Evolutionary conservation across 371 early-diverging fungal genomes (phyloP), one percentile per base, ranked within the genome.

Genomic region (Batkoa obscura): DNA sequence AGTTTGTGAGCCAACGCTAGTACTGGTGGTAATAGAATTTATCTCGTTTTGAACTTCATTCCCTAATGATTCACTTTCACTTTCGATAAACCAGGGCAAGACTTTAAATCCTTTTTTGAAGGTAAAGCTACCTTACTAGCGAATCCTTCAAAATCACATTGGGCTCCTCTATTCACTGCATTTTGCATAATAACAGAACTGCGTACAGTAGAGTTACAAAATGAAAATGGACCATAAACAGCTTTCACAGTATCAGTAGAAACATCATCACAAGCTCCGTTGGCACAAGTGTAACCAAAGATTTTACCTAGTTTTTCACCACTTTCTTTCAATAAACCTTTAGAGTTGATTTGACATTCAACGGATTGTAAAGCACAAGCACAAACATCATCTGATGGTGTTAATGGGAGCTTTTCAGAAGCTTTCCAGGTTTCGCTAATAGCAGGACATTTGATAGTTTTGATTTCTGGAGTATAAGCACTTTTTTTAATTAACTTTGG

Each of bases 301-400:
- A 33, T 9, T 5, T 8, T 10, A 3, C 43, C 43, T 13, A 54
- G 10, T 32, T 8, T 39, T 12, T 54, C 17, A 10, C 55, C 55
- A 43, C n/a, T 37, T 13, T 54, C 38, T 13, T 38, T 53, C 10
- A 15, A 6, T 30, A 23, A 12, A 34, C 51, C 51, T 35, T 50
- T 30, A 3, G 35, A 13, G 38, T 34, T 37, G 15, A 53, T 39
- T 12, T 15, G 10, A 31, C 53, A 53, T 6, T 35, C 6, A n/a
- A 37, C n/a, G 31, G 53, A 38, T 23, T 41, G 3, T 3, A 38
- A 37, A 12, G 84, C 79, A 66, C 84, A 83, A 15, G 72, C 62
- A 60, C 88, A 87, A 15, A 73, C 73, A 17, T 72, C 70, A 4
- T 69, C 64, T 0, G 79, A 80, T 3, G 88, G 88, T 0, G 83